Evolutionary conservation across 768 basidiomycete genomes (phyloP).

Genomic region (Rhodotorula diobovata): DNA sequence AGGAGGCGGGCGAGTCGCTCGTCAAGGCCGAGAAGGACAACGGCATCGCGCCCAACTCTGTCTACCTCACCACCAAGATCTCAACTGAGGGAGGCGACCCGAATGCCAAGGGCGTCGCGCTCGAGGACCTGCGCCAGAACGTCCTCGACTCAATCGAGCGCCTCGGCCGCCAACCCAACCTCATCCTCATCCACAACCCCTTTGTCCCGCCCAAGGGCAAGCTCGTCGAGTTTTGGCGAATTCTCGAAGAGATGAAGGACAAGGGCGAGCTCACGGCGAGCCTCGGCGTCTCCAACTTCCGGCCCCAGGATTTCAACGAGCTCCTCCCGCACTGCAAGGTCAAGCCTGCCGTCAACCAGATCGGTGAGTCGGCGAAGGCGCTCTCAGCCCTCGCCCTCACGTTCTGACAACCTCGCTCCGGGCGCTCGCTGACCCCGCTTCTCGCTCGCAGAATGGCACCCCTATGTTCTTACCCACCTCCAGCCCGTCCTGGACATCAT

Average conservation of each 20-base stretch:
- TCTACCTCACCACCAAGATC: slow-evolving; percentile 46
- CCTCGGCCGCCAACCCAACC: slow-evolving; percentile 42
- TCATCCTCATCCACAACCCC: slow-evolving; percentile 47
- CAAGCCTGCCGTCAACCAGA: slow-evolving; percentile 47
- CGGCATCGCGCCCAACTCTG: slow-evolving; percentile 29
- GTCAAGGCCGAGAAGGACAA: background rate
- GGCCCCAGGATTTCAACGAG: slow-evolving; percentile 42
- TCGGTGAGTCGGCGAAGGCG: slow-evolving; percentile 33
- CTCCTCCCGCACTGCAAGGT: slow-evolving; percentile 42
- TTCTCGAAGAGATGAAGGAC: slow-evolving; percentile 42
- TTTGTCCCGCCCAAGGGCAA: slow-evolving; percentile 39
- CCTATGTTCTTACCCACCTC: slow-evolving; percentile 45
- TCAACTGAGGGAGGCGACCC: slow-evolving; percentile 25
- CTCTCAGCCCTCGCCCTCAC: no score
- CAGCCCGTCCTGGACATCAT: slow-evolving; percentile 43
- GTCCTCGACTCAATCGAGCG: slow-evolving; percentile 40
- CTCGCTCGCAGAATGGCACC: slow-evolving; percentile 44
- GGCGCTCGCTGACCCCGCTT: slow-evolving; percentile 14
- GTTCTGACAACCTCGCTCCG: background rate
- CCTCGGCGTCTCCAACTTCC: slow-evolving; percentile 46
- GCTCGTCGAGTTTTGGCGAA: slow-evolving; percentile 39
- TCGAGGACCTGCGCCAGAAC: slow-evolving; percentile 38
- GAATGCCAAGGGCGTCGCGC: slow-evolving; percentile 5
- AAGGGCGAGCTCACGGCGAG: slow-evolving; percentile 43
- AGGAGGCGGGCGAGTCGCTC: slow-evolving; percentile 39